Evolutionary conservation across 2,329 filamentous ascomycete species (phyloP).

Genomic region (Fusarium palustre): DNA sequence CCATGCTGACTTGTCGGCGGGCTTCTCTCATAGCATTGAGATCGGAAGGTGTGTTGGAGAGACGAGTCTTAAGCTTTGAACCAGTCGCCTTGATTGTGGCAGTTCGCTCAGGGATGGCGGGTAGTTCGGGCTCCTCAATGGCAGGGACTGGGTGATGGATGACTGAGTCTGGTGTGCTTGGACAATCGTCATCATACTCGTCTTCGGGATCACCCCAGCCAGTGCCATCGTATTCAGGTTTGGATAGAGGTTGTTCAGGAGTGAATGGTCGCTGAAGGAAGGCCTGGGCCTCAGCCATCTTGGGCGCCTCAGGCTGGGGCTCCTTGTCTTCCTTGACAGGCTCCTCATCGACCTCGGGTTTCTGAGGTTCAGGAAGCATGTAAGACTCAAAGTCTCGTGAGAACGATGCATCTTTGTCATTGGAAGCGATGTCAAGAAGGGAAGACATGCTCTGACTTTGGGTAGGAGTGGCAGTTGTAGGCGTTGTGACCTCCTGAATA

Average conservation of each 20-base stretch:
- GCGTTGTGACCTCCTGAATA: slow-evolving; percentile 62
- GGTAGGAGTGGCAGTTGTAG: slow-evolving; percentile 56
- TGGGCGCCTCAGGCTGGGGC: slow-evolving; percentile 43
- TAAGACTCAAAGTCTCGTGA: slow-evolving; percentile 60
- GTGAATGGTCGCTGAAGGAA: slow-evolving; percentile 60
- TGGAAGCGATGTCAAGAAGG: slow-evolving; percentile 55
- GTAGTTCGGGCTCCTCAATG: slow-evolving; percentile 56
- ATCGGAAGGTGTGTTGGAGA: slow-evolving; percentile 89
- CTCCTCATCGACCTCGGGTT: slow-evolving; percentile 50
- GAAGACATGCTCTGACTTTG: slow-evolving; percentile 41
- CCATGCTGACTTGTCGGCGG: slow-evolving; percentile 84
- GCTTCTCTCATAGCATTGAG: slow-evolving; percentile 86
- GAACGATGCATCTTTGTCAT: slow-evolving; percentile 54
- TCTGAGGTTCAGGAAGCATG: slow-evolving; percentile 57
- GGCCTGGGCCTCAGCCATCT: slow-evolving; percentile 54
- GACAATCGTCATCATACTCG: slow-evolving; percentile 65
- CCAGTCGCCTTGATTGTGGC: slow-evolving; percentile 92
- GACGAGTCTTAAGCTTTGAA: slow-evolving; percentile 87
- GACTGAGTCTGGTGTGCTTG: slow-evolving; percentile 87
- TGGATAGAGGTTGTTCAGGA: slow-evolving; percentile 64
- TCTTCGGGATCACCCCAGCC: slow-evolving; percentile 68
- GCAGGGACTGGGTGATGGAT: slow-evolving; percentile 77
- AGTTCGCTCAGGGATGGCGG: slow-evolving; percentile 80
- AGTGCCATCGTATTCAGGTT: slow-evolving; percentile 72
- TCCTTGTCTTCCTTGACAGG: slow-evolving; percentile 40